These are phyloP conservation scores for Microbotryum saponariae DNA, from an alignment of 1,284 basidiomycete genomes.

Conservation along the genomic window DNA sequence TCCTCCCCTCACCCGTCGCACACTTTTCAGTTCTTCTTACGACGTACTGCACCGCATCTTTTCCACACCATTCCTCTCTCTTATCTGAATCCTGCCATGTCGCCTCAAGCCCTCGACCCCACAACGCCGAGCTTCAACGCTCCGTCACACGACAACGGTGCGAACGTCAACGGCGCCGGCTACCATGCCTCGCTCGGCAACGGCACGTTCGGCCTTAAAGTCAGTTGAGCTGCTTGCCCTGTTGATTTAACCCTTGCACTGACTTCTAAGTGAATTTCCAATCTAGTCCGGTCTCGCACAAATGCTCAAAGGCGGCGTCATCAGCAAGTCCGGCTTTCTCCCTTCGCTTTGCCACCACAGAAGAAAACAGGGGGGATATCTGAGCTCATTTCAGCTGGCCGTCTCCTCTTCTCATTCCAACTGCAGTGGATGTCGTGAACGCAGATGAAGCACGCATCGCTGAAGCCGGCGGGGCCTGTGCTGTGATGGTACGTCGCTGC, in stretches of 20 bases:
- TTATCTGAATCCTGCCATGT: not conserved
- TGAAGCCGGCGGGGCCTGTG: constrained; percentile 94
- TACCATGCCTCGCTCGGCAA: constrained; percentile 9
- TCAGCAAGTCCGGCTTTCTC: constrained; percentile 40
- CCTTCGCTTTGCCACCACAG: not conserved
- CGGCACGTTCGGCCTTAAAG: constrained; percentile 34
- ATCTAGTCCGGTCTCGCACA: constrained; percentile 56
- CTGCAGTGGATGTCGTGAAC: constrained; percentile 50
- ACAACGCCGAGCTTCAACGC: not conserved
- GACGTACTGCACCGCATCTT: not conserved
- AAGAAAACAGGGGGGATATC: constrained; percentile 52
- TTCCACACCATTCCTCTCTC: not conserved
- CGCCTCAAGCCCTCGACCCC: not conserved
- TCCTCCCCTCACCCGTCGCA: not conserved
- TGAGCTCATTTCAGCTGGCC: constrained; percentile 37
- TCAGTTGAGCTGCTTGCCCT: constrained; percentile 1
- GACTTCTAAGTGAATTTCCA: too few relatives aligned
- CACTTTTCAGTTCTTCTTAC: not conserved
- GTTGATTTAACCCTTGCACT: not conserved
- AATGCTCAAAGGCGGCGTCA: constrained; percentile 92
- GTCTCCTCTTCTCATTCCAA: not conserved
- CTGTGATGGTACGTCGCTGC: constrained; percentile 74
- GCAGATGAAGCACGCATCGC: constrained; percentile 87
- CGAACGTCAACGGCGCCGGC: not conserved
- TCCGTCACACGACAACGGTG: not conserved